Base-by-base conservation (phyloP, 2,329 filamentous ascomycete species). In the Stenocarpella maydis region DNA sequence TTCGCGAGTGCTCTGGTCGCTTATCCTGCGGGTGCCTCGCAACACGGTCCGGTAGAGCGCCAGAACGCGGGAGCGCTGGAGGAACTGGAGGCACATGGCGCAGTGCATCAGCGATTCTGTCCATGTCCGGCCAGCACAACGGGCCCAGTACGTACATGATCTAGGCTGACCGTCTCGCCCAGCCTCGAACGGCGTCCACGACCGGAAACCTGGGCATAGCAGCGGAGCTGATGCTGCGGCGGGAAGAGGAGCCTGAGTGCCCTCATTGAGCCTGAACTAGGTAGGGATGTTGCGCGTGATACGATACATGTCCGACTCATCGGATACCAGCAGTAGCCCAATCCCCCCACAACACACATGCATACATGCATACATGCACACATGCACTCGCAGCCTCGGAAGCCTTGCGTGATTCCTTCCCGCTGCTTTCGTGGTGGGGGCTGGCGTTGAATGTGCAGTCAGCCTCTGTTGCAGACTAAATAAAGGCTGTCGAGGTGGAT, bases 21-120 rank as follows among this genome's bases (percentile, higher is more conserved):
- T 67, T 68, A 91, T 90, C 68, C 78, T 80, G 41, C 79, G 79
- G 2, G 86, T 88, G 70, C 84, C 84, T 28, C 88, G 85, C 41
- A 90, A 76, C 67, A 91, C 85, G 21, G 80, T 82, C 43, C 89
- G 83, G 77, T 90, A 91, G 53, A 91, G 80, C 0, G 87, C 81
- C 26, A 91, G 75, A 6, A 83, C 87, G 69, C 84, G 84, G 9
- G 81, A 77, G 43, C 89, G 81, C 74, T 90, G 87, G 61, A 91
- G 80, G 69, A 91, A 91, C 88, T 90, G 70, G 24, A 41, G 54
- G 54, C 54, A 41, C 54, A 37, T 50, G 15, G 26, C 26, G 41
- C 28, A 45, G 31, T 15, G 28, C 26, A 34, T 63, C 54, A 53
- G 66, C 28, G 14, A 19, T 24, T 26, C 24, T 14, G 34, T 34